Percentiles rank a stretch among this genome's conserved stretches.
Evolutionary conservation across 1,284 basidiomycete genomes (phyloP).

Genomic region (Cutaneotrichosporon sp.): DNA sequence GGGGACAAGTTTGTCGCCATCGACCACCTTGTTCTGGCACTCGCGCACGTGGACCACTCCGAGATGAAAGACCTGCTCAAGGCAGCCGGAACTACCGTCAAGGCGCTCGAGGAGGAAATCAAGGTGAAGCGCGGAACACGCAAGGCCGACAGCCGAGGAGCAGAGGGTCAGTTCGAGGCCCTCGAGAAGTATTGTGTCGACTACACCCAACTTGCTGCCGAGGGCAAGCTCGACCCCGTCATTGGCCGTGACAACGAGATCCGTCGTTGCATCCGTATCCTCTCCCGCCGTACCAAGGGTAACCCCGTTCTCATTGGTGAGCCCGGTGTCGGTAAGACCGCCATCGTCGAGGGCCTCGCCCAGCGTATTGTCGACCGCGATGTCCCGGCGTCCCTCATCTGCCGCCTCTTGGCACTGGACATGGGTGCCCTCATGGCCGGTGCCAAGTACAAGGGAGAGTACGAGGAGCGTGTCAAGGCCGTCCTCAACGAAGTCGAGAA

Average conservation of each 20-base stretch:
- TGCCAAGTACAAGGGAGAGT: slow-evolving; percentile 91
- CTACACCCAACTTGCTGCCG: slow-evolving; percentile 50
- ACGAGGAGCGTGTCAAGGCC: slow-evolving; percentile 92
- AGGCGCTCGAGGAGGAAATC: slow-evolving; percentile 53
- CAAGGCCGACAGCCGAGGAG: slow-evolving; percentile 53
- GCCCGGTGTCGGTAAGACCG: slow-evolving; percentile 88
- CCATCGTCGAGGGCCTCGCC: slow-evolving; percentile 91
- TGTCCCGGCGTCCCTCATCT: slow-evolving; percentile 81
- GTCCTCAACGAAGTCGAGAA: slow-evolving; percentile 90
- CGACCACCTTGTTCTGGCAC: slow-evolving; percentile 71
- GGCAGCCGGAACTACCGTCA: slow-evolving; percentile 49
- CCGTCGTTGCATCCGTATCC: slow-evolving; percentile 61
- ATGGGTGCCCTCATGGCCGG: slow-evolving; percentile 96
- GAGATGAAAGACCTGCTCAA: slow-evolving; percentile 51
- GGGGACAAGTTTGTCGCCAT: slow-evolving; percentile 91
- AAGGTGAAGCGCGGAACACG: slow-evolving; percentile 53
- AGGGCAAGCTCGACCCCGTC: slow-evolving; percentile 57
- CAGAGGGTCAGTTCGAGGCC: slow-evolving; percentile 52
- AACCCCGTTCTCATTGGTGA: slow-evolving; percentile 63
- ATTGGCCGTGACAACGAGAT: slow-evolving; percentile 56
- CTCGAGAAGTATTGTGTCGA: slow-evolving; percentile 49
- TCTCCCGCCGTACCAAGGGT: slow-evolving; percentile 63
- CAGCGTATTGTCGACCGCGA: slow-evolving; percentile 94
- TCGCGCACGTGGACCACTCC: slow-evolving; percentile 55
- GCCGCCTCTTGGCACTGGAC: slow-evolving; percentile 69